Evolutionary conservation across 2,329 filamentous ascomycete genomes (phyloP).

Genomic region (Ophiostoma sp.): DNA sequence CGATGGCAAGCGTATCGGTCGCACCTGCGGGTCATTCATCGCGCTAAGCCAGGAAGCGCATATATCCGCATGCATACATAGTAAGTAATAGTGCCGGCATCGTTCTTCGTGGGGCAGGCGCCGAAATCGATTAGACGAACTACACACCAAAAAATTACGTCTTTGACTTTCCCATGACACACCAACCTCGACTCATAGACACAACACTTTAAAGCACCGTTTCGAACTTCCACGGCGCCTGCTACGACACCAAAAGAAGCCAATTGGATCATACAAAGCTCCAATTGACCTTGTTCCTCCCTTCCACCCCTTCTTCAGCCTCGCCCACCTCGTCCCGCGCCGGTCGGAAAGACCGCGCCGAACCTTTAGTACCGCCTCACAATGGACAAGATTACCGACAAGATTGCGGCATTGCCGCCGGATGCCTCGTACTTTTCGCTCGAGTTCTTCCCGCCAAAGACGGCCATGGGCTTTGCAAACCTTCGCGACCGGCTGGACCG

Average conservation of each 20-base stretch:
- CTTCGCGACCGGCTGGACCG: constrained; percentile 87
- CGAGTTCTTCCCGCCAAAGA: constrained; percentile 99
- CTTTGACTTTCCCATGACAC: background rate
- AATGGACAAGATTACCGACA: constrained; percentile 90
- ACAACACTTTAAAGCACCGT: background rate
- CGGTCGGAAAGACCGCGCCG: constrained; percentile 4
- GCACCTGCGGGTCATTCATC: constrained; percentile 10
- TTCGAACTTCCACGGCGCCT: background rate
- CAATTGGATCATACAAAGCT: background rate
- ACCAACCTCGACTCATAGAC: background rate
- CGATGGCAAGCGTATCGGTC: constrained; percentile 1
- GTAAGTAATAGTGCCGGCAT: constrained; percentile 14
- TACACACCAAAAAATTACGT: constrained; percentile 3
- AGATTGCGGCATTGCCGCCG: constrained; percentile 82
- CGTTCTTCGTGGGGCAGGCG: constrained; percentile 16
- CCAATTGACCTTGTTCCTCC: background rate
- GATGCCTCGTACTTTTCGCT: constrained; percentile 86
- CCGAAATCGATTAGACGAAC: constrained; percentile 13
- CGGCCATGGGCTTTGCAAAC: constrained; percentile 74
- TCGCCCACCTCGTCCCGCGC: background rate
- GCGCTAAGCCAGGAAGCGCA: constrained; percentile 12
- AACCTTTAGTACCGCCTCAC: background rate
- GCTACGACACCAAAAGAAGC: background rate
- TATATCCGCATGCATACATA: constrained; percentile 12
- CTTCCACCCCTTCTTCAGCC: background rate